Base-by-base conservation (phyloP, 75 land plant species). In the Cunninghamia lanceolata region DNA sequence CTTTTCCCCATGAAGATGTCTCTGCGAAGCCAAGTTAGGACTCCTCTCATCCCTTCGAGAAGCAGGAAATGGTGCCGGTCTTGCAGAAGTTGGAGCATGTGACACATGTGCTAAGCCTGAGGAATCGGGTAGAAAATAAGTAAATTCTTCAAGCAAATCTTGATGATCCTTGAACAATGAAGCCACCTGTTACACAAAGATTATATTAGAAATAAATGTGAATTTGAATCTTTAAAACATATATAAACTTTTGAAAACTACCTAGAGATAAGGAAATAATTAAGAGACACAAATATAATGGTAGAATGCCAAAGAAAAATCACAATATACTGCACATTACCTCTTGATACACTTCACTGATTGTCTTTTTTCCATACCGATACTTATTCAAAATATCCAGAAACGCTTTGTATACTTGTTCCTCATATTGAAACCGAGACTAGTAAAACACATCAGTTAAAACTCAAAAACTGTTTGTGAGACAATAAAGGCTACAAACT, bases 371-470 rank as follows among this genome's bases (percentile, higher is more conserved):
- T 52, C 96, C 99, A 86, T 90, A 96, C 80, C 96, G 86, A 74
- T 96, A 98, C 95, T 93, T 94, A 85, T 96, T 93, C 54, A 98
- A 86, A 88, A 96, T 98, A 74, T 95, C 99, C 76, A 98, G 89
- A 87, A 98, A 96, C 9, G 99, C 89, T 89, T 98, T 95, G 86
- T 95, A 98, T 0, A 97, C 95, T 38, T 91, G 95, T 78, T 95
- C 99, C 82, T 98, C 93, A n/a, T 92, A 52, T 38, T 94, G 97
- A 86, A 97, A 97, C 21, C 97, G 92, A 38, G 91, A 93, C 98
- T 96, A 92, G 76, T 4, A 45, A 35, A 89, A 74, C 46, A 21
- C 54, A 47, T 54, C 85, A 56, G 73, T 66, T 46, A 45, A 9
- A 45, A 50, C 2, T 50, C 14, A 50, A 3, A n/a, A 50, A 45